Conservation (phyloP, 2,329 filamentous ascomycete species). For the Pleomassaria siparia region DNA sequence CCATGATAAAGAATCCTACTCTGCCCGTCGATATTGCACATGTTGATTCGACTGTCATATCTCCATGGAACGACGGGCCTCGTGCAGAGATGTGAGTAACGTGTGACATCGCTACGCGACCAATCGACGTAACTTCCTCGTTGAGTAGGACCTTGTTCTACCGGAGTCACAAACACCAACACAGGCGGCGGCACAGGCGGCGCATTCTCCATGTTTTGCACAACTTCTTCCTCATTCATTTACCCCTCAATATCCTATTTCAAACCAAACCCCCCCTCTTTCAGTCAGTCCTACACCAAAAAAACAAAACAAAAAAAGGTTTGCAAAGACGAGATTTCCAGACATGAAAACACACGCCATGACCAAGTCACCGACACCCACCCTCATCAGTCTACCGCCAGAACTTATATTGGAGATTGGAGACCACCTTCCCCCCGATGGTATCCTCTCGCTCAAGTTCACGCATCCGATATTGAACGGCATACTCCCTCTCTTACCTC, state of each 20-base stretch:
- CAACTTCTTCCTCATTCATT: neutral
- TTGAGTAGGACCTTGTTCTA: neutral
- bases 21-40: neutral
- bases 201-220: neutral
- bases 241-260: slow-evolving; percentile 30
- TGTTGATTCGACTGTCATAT: neutral
- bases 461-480: slow-evolving; percentile 34
- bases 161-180: neutral
- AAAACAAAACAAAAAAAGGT: too few relatives aligned
- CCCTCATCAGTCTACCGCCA: slow-evolving; percentile 37
- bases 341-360: slow-evolving; percentile 11
- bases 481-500: slow-evolving; percentile 20
- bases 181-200: neutral
- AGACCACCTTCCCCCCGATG: slow-evolving; percentile 39
- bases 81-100: neutral
- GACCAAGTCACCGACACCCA: slow-evolving; percentile 6
- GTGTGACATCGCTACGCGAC: slow-evolving; percentile 36
- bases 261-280: slow-evolving; percentile 46
- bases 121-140: neutral
- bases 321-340: too few relatives aligned
- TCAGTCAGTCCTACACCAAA: neutral
- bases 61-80: neutral
- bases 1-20: neutral
- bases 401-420: slow-evolving; percentile 45
- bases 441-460: slow-evolving; percentile 43